Evolutionary conservation across 2,329 filamentous ascomycete genomes (phyloP).

Genomic region (Gyromitra esculenta): DNA sequence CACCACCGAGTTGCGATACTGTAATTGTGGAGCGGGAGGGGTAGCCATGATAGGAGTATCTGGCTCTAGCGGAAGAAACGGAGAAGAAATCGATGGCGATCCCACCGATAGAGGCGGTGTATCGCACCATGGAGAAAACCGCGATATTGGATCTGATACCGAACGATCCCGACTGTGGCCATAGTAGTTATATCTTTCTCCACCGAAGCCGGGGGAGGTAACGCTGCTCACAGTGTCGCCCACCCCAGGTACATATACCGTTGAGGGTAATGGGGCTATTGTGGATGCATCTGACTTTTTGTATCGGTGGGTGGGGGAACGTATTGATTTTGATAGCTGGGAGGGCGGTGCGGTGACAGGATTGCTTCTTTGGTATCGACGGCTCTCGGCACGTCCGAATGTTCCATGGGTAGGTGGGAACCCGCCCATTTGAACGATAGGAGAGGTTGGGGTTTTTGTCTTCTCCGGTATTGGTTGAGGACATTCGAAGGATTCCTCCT

Average conservation of each 20-base stretch:
- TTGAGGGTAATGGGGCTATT: slow-evolving; percentile 38
- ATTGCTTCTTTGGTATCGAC: slow-evolving; percentile 7
- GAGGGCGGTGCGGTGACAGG: neutral
- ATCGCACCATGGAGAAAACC: slow-evolving; percentile 10
- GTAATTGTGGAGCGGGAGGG: neutral
- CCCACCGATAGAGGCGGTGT: neutral
- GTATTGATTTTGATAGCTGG: neutral
- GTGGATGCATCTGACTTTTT: slow-evolving; percentile 29
- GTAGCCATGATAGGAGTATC: neutral
- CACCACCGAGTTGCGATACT: neutral
- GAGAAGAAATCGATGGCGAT: slow-evolving; percentile 6
- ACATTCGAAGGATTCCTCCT: slow-evolving; percentile 7
- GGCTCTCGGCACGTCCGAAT: slow-evolving; percentile 39
- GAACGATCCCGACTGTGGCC: slow-evolving; percentile 20
- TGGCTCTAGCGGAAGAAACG: slow-evolving; percentile 8
- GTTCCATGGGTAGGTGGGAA: slow-evolving; percentile 23
- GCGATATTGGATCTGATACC: slow-evolving; percentile 12
- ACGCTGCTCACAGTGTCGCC: slow-evolving; percentile 18
- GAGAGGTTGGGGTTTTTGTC: slow-evolving; percentile 16
- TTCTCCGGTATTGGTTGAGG: slow-evolving; percentile 3
- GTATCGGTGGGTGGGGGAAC: neutral
- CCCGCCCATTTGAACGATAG: neutral
- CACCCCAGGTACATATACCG: slow-evolving; percentile 40
- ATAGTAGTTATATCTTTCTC: neutral
- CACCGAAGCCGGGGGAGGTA: neutral